Evolutionary conservation across 75 land plant genomes (phyloP), one percentile per base, ranked within the genome.

Genomic region (Cryptomeria japonica): DNA sequence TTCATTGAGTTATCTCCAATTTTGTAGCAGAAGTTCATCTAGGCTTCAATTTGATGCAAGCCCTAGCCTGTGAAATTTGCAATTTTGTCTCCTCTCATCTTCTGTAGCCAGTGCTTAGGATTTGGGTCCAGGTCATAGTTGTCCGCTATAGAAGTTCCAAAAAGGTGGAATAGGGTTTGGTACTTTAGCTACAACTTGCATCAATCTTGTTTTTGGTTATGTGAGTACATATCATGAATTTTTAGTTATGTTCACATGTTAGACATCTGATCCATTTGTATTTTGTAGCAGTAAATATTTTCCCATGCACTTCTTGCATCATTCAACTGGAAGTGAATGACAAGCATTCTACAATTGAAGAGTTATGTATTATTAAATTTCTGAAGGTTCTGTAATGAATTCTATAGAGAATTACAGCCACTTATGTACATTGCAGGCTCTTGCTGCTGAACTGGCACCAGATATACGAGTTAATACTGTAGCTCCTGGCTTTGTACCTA

Each of bases 401-500:
- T 85, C 10, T n/a, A 19, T 25, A 56, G 36, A 22, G 34, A 51
- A 87, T 80, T 32, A 80, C 56, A 49, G 37, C 28, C 3, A 37
- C 41, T 56, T 88, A 19, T 88, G 41, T 56, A 12, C 8, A 73
- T 85, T 83, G 34, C 87, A 98, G 99, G 99, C 92, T 68, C 94
- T 98, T 75, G 97, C 99, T 73, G 86, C 92, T 73, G 99, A 98
- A 83, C 86, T 98, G 94, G 97, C 93, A 16, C 99, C 99, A n/a
- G 68, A 94, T n/a, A 94, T 93, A 55, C 94, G 99, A 38, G 99
- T 98, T 32, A 98, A 98, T 78, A 92, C 96, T 78, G 90, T 98
- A 77, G 99, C 99, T 53, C 99, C 99, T 88, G 99, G 99, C 46
- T 95, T 96, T 93, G 99, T 98, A 75, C 99, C 96, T 10, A 98